These are phyloP conservation scores for Desmodesmus armatus DNA, from an alignment of 139 green algal species.

Conservation along the genomic window DNA sequence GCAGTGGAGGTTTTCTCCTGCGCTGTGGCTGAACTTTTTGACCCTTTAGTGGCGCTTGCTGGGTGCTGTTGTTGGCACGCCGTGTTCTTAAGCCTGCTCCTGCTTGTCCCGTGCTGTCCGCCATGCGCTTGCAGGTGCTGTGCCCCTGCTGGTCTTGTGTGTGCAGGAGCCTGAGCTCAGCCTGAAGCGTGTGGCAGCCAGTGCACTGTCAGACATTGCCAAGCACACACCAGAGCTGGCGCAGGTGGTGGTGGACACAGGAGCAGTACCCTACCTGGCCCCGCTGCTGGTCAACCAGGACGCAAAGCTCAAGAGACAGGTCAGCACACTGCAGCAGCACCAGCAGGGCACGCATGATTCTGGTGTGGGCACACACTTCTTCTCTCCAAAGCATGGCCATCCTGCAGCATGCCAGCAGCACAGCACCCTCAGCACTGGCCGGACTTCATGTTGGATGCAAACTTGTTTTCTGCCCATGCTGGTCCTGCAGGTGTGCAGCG, in stretches of 20 bases:
- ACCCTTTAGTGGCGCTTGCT: neutral
- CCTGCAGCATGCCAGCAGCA: neutral
- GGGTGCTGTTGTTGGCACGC: neutral
- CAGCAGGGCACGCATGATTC: neutral
- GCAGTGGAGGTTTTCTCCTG: neutral
- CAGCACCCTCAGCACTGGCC: neutral
- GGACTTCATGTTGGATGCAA: neutral
- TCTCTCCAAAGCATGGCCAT: neutral
- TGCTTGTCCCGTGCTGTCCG: slow-evolving; percentile 44
- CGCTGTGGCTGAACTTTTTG: neutral
- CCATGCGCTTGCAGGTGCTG: slow-evolving; percentile 75
- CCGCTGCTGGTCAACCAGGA: slow-evolving; percentile 86
- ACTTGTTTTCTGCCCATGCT: neutral
- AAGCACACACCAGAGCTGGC: slow-evolving; percentile 92
- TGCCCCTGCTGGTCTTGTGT: slow-evolving; percentile 89
- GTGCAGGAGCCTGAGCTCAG: slow-evolving; percentile 89
- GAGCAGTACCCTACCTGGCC: slow-evolving; percentile 84
- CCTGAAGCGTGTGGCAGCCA: slow-evolving; percentile 88
- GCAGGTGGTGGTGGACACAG: slow-evolving; percentile 88
- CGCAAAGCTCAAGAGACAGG: slow-evolving; percentile 90
- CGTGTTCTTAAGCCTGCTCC: too few species aligned
- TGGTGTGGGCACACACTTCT: neutral
- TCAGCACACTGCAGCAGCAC: slow-evolving; percentile 40
- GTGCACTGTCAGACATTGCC: slow-evolving; percentile 84
- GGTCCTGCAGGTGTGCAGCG: slow-evolving; percentile 74